Evolutionary conservation across 352 stramenopile genomes (phyloP), one percentile per base, ranked within the genome.

Genomic region (Phytopythium montanum): DNA sequence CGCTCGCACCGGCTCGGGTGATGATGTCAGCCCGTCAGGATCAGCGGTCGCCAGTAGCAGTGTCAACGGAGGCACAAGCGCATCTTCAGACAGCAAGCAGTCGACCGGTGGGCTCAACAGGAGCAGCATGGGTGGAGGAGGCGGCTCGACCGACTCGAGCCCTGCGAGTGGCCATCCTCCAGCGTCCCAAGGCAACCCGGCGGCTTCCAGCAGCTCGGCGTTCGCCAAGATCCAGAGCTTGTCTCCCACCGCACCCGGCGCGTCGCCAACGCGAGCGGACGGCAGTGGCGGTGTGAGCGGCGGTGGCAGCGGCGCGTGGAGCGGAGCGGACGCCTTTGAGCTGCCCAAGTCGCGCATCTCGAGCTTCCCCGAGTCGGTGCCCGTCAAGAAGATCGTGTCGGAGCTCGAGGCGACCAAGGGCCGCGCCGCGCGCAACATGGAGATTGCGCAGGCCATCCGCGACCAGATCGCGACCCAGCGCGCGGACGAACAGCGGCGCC

Each of bases 401-500:
- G 79, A 88, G 21, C 61, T 91, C 8, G 79, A 93, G 54, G 74
- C 72, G 5, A 88, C 72, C 9, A 93, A 86, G 45, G 64, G 70
- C 18, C 76, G 80, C 34, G 80, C 78, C 25, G 66, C 60, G 0
- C 70, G 65, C 14, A 94, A 90, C 54, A 79, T 94, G 29, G 66
- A 86, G 60, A 67, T 91, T 26, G 85, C 81, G 4, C 78, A 94
- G 60, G 62, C 74, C 18, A 78, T 92, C 28, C 81, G 81, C 16
- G 78, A 88, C 34, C 72, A 71, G 14, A 84, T 92, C 39, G 57
- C 65, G 9, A 45, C 28, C 14, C 71, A 85, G 42, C 72, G 72
- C 18, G 72, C 56, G 38, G 69, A 87, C 13, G 64, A 79, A 5
- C 59, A 73, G 44, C 74, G 64, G 7, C 69, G 69, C 8, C 70